phyloP scores from a whole-genome alignment of 805 yeast genomes.

The Wickerhamomyces bovis region DNA sequence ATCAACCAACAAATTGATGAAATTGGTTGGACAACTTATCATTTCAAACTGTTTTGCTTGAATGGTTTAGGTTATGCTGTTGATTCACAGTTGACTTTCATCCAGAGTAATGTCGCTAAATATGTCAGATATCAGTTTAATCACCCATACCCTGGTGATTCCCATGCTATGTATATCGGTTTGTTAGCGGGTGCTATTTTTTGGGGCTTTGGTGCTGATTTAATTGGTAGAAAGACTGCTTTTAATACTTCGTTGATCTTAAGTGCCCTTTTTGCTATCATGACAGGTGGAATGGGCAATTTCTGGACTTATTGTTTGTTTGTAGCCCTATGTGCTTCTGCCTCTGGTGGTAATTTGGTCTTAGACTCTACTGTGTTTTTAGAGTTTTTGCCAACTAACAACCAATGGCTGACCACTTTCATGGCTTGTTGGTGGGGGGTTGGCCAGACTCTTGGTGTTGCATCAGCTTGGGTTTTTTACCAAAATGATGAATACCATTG shows the following conservation, averaged over 20 bases:
- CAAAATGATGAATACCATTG: constrained; percentile 37
- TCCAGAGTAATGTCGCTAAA: constrained; percentile 39
- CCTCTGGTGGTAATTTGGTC: constrained; percentile 49
- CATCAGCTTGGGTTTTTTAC: constrained; percentile 43
- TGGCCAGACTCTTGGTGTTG: constrained; percentile 44
- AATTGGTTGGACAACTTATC: constrained; percentile 54
- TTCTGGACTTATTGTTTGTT: constrained; percentile 43
- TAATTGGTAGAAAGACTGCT: constrained; percentile 44
- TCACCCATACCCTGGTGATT: constrained; percentile 32
- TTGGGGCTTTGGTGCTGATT: constrained; percentile 48
- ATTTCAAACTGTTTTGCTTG: constrained; percentile 36
- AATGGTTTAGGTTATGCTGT: constrained; percentile 49
- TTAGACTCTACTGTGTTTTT: constrained; percentile 43
- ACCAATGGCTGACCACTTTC: constrained; percentile 44
- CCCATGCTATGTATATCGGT: constrained; percentile 42
- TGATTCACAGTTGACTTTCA: constrained; percentile 42
- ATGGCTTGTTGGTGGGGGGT: constrained; percentile 54
- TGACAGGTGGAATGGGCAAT: constrained; percentile 42
- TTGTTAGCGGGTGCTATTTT: constrained; percentile 41
- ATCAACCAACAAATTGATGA: constrained; percentile 52
- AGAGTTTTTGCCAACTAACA: constrained; percentile 41
- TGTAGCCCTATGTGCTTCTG: constrained; percentile 37
- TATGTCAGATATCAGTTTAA: constrained; percentile 39
- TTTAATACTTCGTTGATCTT: constrained; percentile 41
- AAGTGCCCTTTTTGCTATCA: constrained; percentile 38